A percentile compares a stretch with the other conserved stretches of the same genome.
Conservation (phyloP, 1,139 yeast species). For the Oligophagozyma castellii region DNA sequence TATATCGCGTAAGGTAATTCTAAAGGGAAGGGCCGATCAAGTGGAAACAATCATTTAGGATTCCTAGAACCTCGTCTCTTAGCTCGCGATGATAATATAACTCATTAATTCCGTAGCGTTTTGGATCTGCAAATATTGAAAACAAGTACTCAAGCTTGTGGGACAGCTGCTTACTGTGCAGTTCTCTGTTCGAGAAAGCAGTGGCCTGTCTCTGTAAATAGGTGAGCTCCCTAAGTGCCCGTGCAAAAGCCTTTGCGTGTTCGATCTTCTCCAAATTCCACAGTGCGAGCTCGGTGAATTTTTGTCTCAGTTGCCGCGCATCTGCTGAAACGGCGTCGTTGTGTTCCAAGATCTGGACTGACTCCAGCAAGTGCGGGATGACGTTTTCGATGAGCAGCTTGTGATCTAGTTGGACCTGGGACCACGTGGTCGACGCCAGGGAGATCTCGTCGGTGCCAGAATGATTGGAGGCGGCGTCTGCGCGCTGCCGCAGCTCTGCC, state of each 20-base stretch:
- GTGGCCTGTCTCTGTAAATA: not conserved
- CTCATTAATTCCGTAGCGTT: not conserved
- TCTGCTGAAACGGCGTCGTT: not conserved
- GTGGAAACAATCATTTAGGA: not conserved
- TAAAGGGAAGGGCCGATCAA: too few species aligned
- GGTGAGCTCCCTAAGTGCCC: not conserved
- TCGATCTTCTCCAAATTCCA: not conserved
- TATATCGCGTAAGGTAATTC: too few species aligned
- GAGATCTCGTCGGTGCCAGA: not conserved
- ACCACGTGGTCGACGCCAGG: not conserved
- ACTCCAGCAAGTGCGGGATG: not conserved
- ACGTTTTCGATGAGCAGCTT: not conserved
- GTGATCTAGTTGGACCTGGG: not conserved
- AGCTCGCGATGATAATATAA: not conserved
- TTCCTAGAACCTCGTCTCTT: not conserved
- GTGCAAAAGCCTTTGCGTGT: not conserved
- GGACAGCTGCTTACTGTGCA: not conserved
- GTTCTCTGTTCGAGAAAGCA: not conserved
- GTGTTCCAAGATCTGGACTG: not conserved
- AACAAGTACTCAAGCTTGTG: not conserved
- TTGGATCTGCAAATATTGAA: not conserved
- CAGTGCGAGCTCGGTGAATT: not conserved
- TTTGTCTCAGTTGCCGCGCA: not conserved
- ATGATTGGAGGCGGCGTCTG: not conserved
- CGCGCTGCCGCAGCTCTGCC: too few species aligned